Evolutionary conservation across 2,329 filamentous ascomycete genomes (phyloP), one percentile per base, ranked within the genome.

Genomic region (Fusarium sp.): DNA sequence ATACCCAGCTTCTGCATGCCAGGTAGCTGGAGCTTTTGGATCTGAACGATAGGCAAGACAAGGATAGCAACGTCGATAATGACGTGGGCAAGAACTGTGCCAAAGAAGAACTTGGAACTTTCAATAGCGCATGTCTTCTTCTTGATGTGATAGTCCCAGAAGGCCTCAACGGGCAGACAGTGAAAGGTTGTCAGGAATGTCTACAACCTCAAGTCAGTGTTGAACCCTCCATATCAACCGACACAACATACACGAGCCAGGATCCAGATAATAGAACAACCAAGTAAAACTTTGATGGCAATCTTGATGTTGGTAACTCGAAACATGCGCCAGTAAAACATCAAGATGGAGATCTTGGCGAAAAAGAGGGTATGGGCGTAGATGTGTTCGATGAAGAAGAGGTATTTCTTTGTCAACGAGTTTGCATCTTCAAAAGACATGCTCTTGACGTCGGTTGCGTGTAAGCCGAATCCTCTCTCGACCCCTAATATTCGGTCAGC

Each of bases 251-350:
- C 70, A 4, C 76, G 65, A 18, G 73, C 63, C 8, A 70, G 57
- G 20, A 78, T 69, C 77, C 77, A 79, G 4, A 77, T 54, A 4
- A 75, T 13, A 1, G 75, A 76, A n/a, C 67, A 70, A 0, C 38
- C 72, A 13, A 74, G 29, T 2, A 79, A 29, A 4, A 77, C 44
- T 0, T 67, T 62, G 40, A 78, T 73, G 4, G 73, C 63, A 1
- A 73, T 18, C 16, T 70, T 70, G 53, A 75, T 75, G 23, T 73
- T 74, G 9, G 71, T 61, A 13, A 75, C 71, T 1, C 71, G 58
- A 31, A 79, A 79, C 51, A 79, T 68, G 11, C 77, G 74, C 75
- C 74, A 77, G 60, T 79, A 79, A 16, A 79, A 76, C 6, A 49
- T 63, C 3, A 79, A 63, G 6, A 79, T 73, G 0, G 77, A 69